These are phyloP conservation scores for Colletotrichum tropicicola DNA, from an alignment of 2,329 filamentous ascomycete species.

Conservation along the genomic window DNA sequence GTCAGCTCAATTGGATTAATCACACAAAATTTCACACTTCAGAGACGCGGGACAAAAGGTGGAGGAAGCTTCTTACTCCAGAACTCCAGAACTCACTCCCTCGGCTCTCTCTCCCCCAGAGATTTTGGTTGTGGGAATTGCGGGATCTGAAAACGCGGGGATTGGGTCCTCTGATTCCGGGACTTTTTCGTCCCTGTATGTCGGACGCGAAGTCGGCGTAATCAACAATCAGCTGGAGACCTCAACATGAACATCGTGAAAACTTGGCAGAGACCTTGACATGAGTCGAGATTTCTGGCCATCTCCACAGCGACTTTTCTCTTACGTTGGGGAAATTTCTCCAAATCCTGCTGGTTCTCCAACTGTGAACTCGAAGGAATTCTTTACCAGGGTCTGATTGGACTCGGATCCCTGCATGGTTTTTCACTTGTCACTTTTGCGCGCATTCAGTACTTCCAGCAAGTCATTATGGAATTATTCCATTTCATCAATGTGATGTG, in stretches of 20 bases:
- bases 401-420: too few relatives aligned
- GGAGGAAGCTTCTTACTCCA: neutral
- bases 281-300: neutral
- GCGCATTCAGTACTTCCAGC: neutral
- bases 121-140: neutral
- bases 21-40: too few relatives aligned
- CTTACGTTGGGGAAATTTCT: neutral
- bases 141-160: conserved; percentile 19
- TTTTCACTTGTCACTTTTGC: too few relatives aligned
- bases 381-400: too few relatives aligned
- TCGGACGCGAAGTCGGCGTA: neutral
- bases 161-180: neutral
- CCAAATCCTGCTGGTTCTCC: neutral
- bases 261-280: neutral
- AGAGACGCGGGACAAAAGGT: conserved; percentile 1
- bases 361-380: neutral
- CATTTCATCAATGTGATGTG: neutral
- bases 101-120: conserved; percentile 3
- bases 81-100: neutral
- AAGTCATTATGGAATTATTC: neutral
- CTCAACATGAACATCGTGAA: too few relatives aligned
- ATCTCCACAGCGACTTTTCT: neutral
- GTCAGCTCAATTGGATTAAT: too few relatives aligned
- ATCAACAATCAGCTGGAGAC: neutral
- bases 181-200: neutral